Evolutionary conservation across 306 rosid genomes (phyloP), one percentile per base, ranked within the genome.

Genomic region (Gleditsia sinensis): DNA sequence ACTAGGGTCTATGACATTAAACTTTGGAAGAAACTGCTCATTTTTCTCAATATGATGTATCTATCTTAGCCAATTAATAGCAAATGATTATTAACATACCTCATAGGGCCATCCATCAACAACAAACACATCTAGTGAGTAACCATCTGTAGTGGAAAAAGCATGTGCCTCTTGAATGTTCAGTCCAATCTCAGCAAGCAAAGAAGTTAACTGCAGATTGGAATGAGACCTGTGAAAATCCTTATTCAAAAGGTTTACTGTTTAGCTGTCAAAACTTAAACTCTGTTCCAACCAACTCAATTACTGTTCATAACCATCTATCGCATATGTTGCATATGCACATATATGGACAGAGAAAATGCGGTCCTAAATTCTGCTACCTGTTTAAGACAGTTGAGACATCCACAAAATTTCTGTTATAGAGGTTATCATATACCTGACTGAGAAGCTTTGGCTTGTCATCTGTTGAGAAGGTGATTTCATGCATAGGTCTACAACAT

Each of bases 151-250:
- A 13, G 98, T 95, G 61, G 98, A 95, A 85, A 95, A 95, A 64
- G 93, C 99, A 90, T 90, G 99, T 25, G 99, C 99, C 83, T 95
- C 99, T 83, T 92, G 99, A 80, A 95, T 95, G 78, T 95, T 92
- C 71, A 95, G 85, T 75, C 98, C 99, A 84, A 90, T 80, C 85
- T 92, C 98, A 46, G 99, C 93, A 76, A 95, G 97, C 92, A 95
- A 86, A 78, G 92, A 88, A 80, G 99, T 95, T 78, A 95, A 85
- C 99, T 92, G 88, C 88, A 85, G 71, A 78, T n/a, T 69, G 76
- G 53, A 78, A 60, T 1, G 17, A 75, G 37, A 82, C 48, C 32
- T 71, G 68, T 69, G 57, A 63, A 58, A 74, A 37, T 24, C 30
- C 19, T 57, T 20, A 32, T 1, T 9, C 5, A 53, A n/a, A 53